Evolutionary conservation across 805 yeast genomes (phyloP).

Genomic region (Hemisphaericaspora nanyangensis): DNA sequence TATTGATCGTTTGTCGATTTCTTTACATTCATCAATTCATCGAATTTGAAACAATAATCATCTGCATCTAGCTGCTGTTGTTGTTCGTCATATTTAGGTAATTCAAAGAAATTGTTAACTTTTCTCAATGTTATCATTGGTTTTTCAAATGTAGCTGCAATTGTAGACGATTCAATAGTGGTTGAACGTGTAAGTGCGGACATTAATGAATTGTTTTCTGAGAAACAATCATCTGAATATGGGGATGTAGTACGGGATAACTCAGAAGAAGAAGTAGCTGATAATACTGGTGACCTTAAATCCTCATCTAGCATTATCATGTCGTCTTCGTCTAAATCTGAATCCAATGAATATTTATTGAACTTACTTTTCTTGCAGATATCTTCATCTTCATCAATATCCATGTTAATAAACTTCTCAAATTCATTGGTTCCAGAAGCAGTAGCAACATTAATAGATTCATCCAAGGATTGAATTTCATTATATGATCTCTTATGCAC

Average conservation of each 20-base stretch:
- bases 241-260: conserved; percentile 40
- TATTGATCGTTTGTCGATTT: conserved; percentile 28
- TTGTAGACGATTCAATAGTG: conserved; percentile 31
- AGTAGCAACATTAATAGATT: neutral
- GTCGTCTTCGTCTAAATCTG: conserved; percentile 15
- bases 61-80: conserved; percentile 5
- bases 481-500: conserved; percentile 11
- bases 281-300: conserved; percentile 18
- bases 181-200: conserved; percentile 38
- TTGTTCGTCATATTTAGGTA: conserved; percentile 26
- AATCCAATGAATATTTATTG: conserved; percentile 1
- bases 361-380: neutral
- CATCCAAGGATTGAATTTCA: conserved; percentile 7
- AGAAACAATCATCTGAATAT: conserved; percentile 16
- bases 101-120: conserved; percentile 23
- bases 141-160: conserved; percentile 14
- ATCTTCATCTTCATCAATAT: conserved; percentile 2
- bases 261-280: conserved; percentile 5
- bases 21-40: conserved; percentile 17
- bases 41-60: conserved; percentile 17
- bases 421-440: conserved; percentile 2
- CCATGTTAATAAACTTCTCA: conserved; percentile 8
- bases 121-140: conserved; percentile 12
- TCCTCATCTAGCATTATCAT: conserved; percentile 9
- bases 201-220: conserved; percentile 34